Base-by-base conservation (phyloP, 106 monocot species). In the Agapanthus africanus region DNA sequence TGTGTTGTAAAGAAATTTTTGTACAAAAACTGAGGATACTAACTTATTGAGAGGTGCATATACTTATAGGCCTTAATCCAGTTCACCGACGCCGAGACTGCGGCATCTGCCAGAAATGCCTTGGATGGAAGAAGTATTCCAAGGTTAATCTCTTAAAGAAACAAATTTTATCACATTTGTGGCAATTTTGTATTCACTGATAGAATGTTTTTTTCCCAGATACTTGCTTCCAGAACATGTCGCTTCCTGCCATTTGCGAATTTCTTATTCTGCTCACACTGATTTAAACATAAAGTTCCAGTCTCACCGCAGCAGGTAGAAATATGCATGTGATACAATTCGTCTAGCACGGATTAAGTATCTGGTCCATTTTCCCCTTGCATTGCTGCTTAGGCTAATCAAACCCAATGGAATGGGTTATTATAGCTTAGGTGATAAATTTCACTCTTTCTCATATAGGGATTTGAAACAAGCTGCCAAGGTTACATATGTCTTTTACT, bases 241-340 rank as follows among this genome's bases (percentile, higher is more conserved):
- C 26, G 59, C 37, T 14, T 70, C 91, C 8, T 99, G 97, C 71
- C 84, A 89, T 72, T 36, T 99, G 79, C 92, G 92, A 23, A 99
- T 99, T 33, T 82, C 86, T 4, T 99, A 77, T 73, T 99, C 97
- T 23, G 97, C 92, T n/a, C 97, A 99, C 52, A 99, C 85, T 61
- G 97, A 99, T 82, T 73, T 99, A 72, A 99, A 90, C 68, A 93
- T 99, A 60, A 99, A 99, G 73, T 99, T 99, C 79, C 97, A 99
- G 68, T 92, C 92, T 26, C 92, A 99, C 78, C 84, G 92, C 32
- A 99, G 97, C 90, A 92, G 97, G 97, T 99, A 82, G n/a, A 5
- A 47, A 47, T 19, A 47, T 47, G 46, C 19, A 15, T 47, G 19
- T 15, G 19, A 15, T 47, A 15, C 46, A 15, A 47, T 13, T 16